Percentiles rank a stretch among this genome's conserved stretches.
These are phyloP conservation scores for Kluyveromyces dobzhanskii DNA, from an alignment of 805 yeast genomes.

Conservation along the genomic window DNA sequence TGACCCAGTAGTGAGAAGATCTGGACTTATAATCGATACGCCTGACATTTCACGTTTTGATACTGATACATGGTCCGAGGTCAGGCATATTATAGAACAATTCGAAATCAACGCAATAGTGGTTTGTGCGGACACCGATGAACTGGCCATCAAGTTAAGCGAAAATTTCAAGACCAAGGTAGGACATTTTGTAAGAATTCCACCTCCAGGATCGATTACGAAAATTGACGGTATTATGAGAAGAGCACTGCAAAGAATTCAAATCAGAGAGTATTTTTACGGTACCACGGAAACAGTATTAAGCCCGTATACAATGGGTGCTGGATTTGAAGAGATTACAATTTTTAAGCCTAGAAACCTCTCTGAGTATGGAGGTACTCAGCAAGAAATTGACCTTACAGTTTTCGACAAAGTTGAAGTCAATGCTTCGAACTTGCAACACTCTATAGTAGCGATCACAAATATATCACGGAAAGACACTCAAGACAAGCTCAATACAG, in stretches of 20 bases:
- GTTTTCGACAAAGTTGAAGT: slow-evolving; percentile 35
- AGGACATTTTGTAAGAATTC: slow-evolving; percentile 42
- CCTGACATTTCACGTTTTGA: slow-evolving; percentile 18
- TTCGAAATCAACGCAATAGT: slow-evolving; percentile 20
- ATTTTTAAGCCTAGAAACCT: slow-evolving; percentile 49
- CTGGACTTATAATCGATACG: slow-evolving; percentile 27
- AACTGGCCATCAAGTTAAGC: slow-evolving; percentile 8
- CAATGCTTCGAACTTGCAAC: slow-evolving; percentile 51
- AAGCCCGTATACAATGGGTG: slow-evolving; percentile 80
- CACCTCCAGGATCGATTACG: slow-evolving; percentile 69
- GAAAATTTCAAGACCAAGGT: slow-evolving; percentile 18
- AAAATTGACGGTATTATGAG: slow-evolving; percentile 61
- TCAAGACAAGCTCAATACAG: slow-evolving; percentile 39
- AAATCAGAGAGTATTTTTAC: slow-evolving; percentile 83
- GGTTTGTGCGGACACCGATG: slow-evolving; percentile 12
- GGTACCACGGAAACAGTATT: slow-evolving; percentile 60
- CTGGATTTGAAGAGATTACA: slow-evolving; percentile 50
- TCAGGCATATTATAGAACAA: slow-evolving; percentile 12
- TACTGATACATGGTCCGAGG: slow-evolving; percentile 12
- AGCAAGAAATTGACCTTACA: slow-evolving; percentile 19
- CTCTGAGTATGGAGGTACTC: slow-evolving; percentile 6
- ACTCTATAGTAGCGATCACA: slow-evolving; percentile 62
- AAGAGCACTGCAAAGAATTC: slow-evolving; percentile 64
- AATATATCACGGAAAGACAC: slow-evolving; percentile 41
- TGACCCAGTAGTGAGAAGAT: slow-evolving; percentile 25